Evolutionary conservation across 148 eudicot species (phyloP).

Genomic region (Nyssa sinensis): DNA sequence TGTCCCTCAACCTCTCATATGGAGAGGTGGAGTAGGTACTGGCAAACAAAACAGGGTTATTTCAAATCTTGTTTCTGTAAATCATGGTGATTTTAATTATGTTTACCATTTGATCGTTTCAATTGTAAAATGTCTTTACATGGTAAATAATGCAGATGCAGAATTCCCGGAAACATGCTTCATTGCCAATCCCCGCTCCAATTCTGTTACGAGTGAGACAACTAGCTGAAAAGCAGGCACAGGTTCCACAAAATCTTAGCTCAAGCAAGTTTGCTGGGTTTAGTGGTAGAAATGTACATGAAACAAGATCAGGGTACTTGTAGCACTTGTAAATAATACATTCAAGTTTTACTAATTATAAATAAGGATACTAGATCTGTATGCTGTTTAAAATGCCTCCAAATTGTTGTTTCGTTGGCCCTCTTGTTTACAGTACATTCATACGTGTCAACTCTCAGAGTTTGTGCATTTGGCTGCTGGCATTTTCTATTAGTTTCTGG

Average conservation of each 20-base stretch:
- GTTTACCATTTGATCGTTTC: background rate
- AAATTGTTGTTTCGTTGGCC: no score
- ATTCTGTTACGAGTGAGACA: conserved; percentile 80
- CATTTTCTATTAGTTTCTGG: background rate
- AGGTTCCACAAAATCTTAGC: conserved; percentile 46
- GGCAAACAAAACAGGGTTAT: background rate
- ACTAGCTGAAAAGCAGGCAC: conserved; percentile 79
- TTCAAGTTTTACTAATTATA: background rate
- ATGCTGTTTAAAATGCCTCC: background rate
- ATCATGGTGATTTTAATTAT: background rate
- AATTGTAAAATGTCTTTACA: background rate
- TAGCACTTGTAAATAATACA: no score
- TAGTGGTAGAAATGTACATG: conserved; percentile 42
- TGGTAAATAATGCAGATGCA: conserved; percentile 31
- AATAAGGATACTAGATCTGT: conserved; percentile 8
- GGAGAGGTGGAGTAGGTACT: no score
- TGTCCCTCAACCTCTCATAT: no score
- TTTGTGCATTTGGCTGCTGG: background rate
- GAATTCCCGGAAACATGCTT: conserved; percentile 54
- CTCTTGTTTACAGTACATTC: background rate
- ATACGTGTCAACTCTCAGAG: no score
- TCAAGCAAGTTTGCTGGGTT: conserved; percentile 34
- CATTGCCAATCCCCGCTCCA: conserved; percentile 65
- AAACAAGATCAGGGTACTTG: conserved; percentile 44
- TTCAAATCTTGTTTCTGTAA: background rate